Conservation (phyloP, 768 basidiomycete species). For the Fomitopsis pulvina region DNA sequence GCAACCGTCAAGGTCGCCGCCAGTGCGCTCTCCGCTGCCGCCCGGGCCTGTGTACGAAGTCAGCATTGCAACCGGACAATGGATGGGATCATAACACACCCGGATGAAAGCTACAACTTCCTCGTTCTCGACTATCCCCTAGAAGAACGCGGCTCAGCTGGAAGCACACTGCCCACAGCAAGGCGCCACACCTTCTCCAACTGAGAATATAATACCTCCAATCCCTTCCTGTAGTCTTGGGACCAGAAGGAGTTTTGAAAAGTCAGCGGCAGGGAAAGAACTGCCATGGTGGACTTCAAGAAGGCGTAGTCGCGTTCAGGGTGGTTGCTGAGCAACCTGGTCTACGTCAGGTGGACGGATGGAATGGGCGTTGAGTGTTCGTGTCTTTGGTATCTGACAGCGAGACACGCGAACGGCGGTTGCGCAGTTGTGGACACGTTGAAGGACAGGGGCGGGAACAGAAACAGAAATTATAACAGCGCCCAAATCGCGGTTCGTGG, state of each 20-base stretch:
- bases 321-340: conserved; percentile 1
- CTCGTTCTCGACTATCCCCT: conserved; percentile 81
- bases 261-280: conserved; percentile 79
- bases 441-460: no score
- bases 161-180: background rate
- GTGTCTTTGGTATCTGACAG: no score
- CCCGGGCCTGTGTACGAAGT: conserved; percentile 51
- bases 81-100: conserved; percentile 40
- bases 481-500: no score
- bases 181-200: conserved; percentile 61
- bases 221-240: conserved; percentile 79
- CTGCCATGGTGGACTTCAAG: conserved; percentile 51
- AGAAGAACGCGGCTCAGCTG: conserved; percentile 4
- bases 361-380: background rate
- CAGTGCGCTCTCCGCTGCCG: conserved; percentile 58
- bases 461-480: no score
- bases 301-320: background rate
- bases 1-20: conserved; percentile 49
- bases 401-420: no score
- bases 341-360: background rate
- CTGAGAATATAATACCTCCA: conserved; percentile 70
- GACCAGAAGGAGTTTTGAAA: conserved; percentile 96
- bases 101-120: conserved; percentile 79
- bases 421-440: background rate
- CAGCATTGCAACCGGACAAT: background rate